Evolutionary conservation across 768 basidiomycete species (phyloP), one percentile per base, ranked within the genome.

Genomic region (Boletus vinaceobasis): DNA sequence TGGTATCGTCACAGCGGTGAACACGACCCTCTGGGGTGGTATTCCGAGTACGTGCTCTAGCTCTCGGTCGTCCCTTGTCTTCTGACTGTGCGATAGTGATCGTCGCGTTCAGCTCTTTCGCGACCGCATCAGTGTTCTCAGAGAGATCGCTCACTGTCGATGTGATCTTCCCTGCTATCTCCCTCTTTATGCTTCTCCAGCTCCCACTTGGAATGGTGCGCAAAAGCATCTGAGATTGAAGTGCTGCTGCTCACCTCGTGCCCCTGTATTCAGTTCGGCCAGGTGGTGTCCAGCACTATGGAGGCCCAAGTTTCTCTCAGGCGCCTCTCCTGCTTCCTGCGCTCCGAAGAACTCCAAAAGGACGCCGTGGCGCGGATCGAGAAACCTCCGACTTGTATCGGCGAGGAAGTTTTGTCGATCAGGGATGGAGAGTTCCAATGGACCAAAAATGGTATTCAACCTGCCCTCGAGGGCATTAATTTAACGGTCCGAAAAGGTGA

Each of bases 151-250:
- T 97, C 0, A 97, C 94, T 0, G 82, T 87, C 0, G 93, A 96
- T 58, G 75, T 92, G 55, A 94, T 97, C 62, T 98, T 97, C 80
- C 95, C 95, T 17, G 86, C 90, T 0, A 93, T 98, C 56, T 87
- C 90, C 0, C 73, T 95, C 39, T 94, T 93, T 74, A 86, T 90
- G 82, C 75, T 94, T 0, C 86, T 96, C 31, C 85, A 87, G 53
- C 94, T 94, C 72, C 93, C 93, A 1, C 75, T 95, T 23, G 88
- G 81, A 9, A 88, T 91, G 88, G 86, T 87, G 64, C 40, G 76
- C 68, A 6, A 40, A 46, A 23, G 5, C 14, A 33, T 23, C 8
- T 23, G 1, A 42, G 13, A 36, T 50, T 37, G 15, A 58, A 19
- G 33, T 51, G 19, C 11, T 21, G 9, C n/a, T 5, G n/a, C 21